These are phyloP conservation scores for Xerocomellus dryophilus DNA, from an alignment of 768 basidiomycete genomes.

Conservation along the genomic window DNA sequence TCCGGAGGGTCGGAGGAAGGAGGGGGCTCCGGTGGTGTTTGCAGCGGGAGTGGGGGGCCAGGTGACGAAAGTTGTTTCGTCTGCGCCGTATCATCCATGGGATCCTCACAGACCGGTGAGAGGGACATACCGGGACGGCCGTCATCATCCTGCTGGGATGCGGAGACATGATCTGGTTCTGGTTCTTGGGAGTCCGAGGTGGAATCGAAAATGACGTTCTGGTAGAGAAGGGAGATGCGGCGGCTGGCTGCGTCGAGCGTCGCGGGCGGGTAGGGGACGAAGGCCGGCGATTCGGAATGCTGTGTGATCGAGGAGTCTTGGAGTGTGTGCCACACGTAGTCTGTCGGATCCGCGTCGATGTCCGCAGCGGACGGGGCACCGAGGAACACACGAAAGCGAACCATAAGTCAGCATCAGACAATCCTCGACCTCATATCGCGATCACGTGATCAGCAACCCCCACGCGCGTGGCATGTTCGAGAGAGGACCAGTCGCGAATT, in stretches of 20 bases:
- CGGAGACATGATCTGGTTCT: conserved; percentile 27
- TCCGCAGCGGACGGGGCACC: conserved; percentile 42
- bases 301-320: conserved; percentile 15
- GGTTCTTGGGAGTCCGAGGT: conserved; percentile 28
- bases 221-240: conserved; percentile 68
- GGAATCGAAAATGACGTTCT: conserved; percentile 67
- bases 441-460: conserved; percentile 26
- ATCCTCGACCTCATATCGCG: conserved; percentile 9
- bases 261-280: conserved; percentile 40
- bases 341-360: conserved; percentile 32
- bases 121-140: conserved; percentile 14
- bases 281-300: not conserved
- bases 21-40: conserved; percentile 21
- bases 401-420: conserved; percentile 14
- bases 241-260: conserved; percentile 64
- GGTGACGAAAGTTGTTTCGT: conserved; percentile 50
- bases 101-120: conserved; percentile 5
- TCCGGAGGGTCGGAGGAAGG: conserved; percentile 29
- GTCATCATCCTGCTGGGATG: conserved; percentile 20
- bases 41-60: conserved; percentile 52
- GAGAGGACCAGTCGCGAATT: conserved; percentile 9
- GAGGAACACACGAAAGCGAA: conserved; percentile 49
- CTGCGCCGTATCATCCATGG: conserved; percentile 29
- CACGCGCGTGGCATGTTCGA: conserved; percentile 29
- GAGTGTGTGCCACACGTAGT: conserved; percentile 48